Conservation (phyloP, 257 asterid genomes). For the Primulina huaijiensis region DNA sequence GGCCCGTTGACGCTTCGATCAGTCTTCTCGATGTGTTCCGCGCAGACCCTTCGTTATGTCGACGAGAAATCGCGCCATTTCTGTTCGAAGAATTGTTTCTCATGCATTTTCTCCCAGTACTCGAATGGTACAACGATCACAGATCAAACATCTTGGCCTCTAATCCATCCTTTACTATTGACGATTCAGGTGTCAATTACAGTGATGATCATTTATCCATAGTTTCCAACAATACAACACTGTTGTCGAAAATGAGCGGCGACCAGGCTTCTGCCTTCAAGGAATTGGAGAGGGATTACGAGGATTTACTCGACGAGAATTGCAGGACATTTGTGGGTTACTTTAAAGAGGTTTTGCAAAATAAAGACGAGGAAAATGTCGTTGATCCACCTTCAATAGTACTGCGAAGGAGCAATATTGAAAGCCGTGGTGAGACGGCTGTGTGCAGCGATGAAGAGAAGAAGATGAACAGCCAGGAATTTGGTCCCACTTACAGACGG, state of each 20-base stretch:
- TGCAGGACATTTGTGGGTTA: slow-evolving; percentile 45
- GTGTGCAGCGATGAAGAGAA: slow-evolving; percentile 24
- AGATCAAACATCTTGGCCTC: slow-evolving; percentile 36
- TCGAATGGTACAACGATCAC: slow-evolving; percentile 51
- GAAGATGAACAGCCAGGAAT: slow-evolving; percentile 30
- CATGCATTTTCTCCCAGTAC: slow-evolving; percentile 41
- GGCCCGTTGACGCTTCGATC: slow-evolving; percentile 42
- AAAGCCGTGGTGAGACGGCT: slow-evolving; percentile 8
- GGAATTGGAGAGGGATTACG: slow-evolving; percentile 58
- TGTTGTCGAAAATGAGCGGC: slow-evolving; percentile 56
- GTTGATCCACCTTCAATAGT: slow-evolving; percentile 38
- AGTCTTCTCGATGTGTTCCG: slow-evolving; percentile 45
- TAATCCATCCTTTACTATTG: slow-evolving; percentile 11
- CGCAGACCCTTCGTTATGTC: slow-evolving; percentile 41
- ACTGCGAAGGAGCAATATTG: slow-evolving; percentile 18
- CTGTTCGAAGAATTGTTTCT: slow-evolving; percentile 65
- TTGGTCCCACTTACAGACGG: slow-evolving; percentile 57
- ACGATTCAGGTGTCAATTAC: slow-evolving; percentile 26
- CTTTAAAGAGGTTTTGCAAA: slow-evolving; percentile 43
- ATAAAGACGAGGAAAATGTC: slow-evolving; percentile 21
- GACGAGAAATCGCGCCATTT: slow-evolving; percentile 56
- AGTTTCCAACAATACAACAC: slow-evolving; percentile 27
- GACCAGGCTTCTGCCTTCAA: slow-evolving; percentile 47
- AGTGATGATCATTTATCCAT: slow-evolving; percentile 34
- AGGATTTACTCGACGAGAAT: slow-evolving; percentile 55